Percentiles rank a stretch among this genome's conserved stretches.
Conservation (phyloP, 2,329 filamentous ascomycete species). For the Xylaria sp. region DNA sequence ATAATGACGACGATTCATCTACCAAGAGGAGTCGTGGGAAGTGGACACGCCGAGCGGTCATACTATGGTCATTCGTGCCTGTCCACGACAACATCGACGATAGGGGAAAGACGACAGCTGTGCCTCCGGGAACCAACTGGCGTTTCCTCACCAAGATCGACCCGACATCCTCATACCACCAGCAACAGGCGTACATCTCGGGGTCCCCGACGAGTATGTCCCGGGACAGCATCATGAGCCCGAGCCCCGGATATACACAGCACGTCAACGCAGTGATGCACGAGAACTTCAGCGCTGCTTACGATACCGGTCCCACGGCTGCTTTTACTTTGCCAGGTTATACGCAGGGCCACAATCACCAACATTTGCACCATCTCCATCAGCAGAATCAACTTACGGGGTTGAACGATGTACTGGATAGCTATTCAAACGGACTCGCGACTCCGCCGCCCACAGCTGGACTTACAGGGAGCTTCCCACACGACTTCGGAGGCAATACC, state of each 20-base stretch:
- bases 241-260: conserved; percentile 62
- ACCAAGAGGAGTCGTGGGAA: conserved; percentile 41
- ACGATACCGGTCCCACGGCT: conserved; percentile 53
- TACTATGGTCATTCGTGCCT: conserved; percentile 72
- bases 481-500: conserved; percentile 55
- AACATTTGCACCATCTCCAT: conserved; percentile 35
- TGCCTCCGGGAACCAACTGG: conserved; percentile 68
- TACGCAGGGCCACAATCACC: conserved; percentile 38
- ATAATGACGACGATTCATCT: conserved; percentile 20
- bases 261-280: conserved; percentile 67
- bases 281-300: conserved; percentile 65
- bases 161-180: conserved; percentile 68
- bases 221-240: conserved; percentile 64
- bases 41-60: conserved; percentile 69
- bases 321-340: conserved; percentile 40
- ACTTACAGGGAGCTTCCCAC: conserved; percentile 58
- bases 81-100: conserved; percentile 60
- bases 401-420: conserved; percentile 58
- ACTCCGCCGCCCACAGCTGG: conserved; percentile 68
- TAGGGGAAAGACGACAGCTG: conserved; percentile 58
- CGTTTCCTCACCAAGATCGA: conserved; percentile 71
- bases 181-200: conserved; percentile 58
- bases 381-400: conserved; percentile 39
- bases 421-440: conserved; percentile 62
- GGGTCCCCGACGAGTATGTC: conserved; percentile 51